Conservation (phyloP, 2,329 filamentous ascomycete species). For the Claviceps sp. region DNA sequence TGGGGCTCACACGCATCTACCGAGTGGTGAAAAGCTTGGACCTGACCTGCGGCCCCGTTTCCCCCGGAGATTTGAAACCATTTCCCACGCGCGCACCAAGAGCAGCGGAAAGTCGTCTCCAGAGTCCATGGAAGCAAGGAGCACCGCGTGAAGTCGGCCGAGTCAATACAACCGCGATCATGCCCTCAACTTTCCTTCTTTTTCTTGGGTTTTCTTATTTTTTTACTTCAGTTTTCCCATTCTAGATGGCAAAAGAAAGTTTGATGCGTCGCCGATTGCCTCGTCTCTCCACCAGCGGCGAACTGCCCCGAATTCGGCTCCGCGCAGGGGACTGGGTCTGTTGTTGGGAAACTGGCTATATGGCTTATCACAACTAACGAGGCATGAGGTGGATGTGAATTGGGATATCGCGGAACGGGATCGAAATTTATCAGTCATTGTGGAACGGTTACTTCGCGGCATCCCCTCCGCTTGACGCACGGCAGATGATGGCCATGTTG, state of each 20-base stretch:
- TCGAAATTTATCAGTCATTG: too few relatives aligned
- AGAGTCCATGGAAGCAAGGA: not conserved
- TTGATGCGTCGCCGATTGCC: not conserved
- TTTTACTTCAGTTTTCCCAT: not conserved
- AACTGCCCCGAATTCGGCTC: too few relatives aligned
- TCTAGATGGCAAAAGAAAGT: not conserved
- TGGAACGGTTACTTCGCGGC: too few relatives aligned
- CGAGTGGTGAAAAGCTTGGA: not conserved
- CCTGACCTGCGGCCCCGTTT: not conserved
- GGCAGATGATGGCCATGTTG: too few relatives aligned
- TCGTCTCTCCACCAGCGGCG: too few relatives aligned
- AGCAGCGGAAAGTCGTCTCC: not conserved
- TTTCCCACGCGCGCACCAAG: not conserved
- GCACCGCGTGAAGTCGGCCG: not conserved
- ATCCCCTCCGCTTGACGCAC: too few relatives aligned
- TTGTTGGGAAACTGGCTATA: too few relatives aligned
- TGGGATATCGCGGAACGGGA: too few relatives aligned
- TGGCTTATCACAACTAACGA: too few relatives aligned
- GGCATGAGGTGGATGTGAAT: too few relatives aligned
- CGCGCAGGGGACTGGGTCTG: too few relatives aligned
- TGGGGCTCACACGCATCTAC: not conserved
- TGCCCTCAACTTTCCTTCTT: not conserved
- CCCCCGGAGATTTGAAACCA: not conserved
- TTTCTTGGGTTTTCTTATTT: not conserved
- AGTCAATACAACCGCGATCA: not conserved